A percentile compares a stretch with the other conserved stretches of the same genome.
Evolutionary conservation across 176 grass and related monocot species (phyloP).

Genomic region (Secale cereale): DNA sequence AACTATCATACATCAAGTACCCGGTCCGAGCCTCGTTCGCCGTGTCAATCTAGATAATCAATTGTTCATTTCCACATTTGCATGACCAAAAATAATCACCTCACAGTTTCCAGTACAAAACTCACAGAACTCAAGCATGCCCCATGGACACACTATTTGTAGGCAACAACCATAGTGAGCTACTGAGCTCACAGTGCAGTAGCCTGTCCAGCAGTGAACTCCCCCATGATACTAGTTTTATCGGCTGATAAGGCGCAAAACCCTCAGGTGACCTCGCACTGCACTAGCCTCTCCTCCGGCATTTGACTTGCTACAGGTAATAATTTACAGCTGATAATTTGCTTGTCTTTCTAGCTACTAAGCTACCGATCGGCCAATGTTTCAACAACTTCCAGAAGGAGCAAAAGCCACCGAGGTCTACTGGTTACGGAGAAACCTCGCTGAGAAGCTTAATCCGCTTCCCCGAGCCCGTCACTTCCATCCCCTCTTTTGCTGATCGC

Average conservation of each 20-base stretch:
- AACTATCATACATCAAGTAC: background rate
- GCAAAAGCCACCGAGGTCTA: background rate
- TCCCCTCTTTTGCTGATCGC: slow-evolving; percentile 93
- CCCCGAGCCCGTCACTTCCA: slow-evolving; percentile 86
- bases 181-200: background rate
- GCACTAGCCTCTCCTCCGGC: background rate
- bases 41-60: background rate
- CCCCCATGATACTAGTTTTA: background rate
- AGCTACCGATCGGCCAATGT: background rate
- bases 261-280: background rate
- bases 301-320: background rate
- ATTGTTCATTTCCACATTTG: background rate
- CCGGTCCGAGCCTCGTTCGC: background rate
- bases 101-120: background rate
- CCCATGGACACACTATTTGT: background rate
- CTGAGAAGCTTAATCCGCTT: slow-evolving; percentile 61
- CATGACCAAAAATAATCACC: background rate
- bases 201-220: background rate
- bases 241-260: background rate
- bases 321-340: background rate
- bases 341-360: background rate
- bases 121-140: background rate
- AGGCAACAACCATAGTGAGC: background rate
- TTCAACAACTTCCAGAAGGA: background rate
- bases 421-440: background rate